phyloP scores from a whole-genome alignment of 2,329 filamentous ascomycete genomes.

The Diplodia corticola region DNA sequence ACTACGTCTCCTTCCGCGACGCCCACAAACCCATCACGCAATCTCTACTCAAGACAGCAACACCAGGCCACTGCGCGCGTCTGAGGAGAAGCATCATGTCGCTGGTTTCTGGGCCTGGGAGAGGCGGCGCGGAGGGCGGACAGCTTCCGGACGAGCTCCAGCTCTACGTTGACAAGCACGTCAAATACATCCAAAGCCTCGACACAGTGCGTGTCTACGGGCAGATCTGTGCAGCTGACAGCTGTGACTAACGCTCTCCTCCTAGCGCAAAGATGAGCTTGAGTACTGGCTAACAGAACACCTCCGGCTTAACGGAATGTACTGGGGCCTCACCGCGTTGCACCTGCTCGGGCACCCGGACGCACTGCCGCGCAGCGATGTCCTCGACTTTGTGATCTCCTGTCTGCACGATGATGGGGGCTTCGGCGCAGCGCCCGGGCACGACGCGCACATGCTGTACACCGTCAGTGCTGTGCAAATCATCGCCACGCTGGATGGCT shows the following conservation, averaged over 20 bases:
- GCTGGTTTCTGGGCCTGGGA: constrained; percentile 60
- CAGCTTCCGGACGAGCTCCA: constrained; percentile 50
- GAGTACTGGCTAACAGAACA: constrained; percentile 99
- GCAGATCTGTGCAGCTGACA: constrained; percentile 6
- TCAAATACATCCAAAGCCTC: constrained; percentile 89
- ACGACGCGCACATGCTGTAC: constrained; percentile 95
- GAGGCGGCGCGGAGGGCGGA: constrained; percentile 45
- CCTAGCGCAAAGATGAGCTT: constrained; percentile 81
- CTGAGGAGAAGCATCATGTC: constrained; percentile 49
- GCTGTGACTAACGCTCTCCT: constrained; percentile 24
- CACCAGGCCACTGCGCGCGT: background rate
- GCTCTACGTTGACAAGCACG: constrained; percentile 67
- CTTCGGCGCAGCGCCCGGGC: constrained; percentile 89
- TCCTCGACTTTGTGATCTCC: constrained; percentile 92
- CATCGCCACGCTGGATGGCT: constrained; percentile 78
- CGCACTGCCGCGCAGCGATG: constrained; percentile 74
- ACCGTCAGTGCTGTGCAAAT: constrained; percentile 96
- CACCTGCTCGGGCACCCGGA: constrained; percentile 81
- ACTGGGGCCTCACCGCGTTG: constrained; percentile 90
- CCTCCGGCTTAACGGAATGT: constrained; percentile 89
- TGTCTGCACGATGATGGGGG: constrained; percentile 87
- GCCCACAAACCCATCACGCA: background rate
- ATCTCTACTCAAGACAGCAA: background rate
- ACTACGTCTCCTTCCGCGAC: background rate
- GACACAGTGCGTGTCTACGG: constrained; percentile 66